These are phyloP conservation scores for Parasitella parasitica DNA, from an alignment of 371 early-diverging fungal genomes.

Conservation along the genomic window DNA sequence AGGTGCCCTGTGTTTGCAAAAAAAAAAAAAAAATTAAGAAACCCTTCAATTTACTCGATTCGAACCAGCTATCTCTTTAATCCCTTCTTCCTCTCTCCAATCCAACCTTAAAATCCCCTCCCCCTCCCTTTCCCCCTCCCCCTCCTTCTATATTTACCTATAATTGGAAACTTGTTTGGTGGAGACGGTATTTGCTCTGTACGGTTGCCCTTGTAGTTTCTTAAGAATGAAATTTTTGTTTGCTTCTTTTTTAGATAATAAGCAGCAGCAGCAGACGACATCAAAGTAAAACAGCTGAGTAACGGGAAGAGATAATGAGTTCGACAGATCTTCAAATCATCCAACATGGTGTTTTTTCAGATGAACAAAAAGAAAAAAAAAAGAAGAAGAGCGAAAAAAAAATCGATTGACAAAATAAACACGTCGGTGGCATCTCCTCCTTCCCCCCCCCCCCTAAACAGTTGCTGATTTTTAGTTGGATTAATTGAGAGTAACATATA, in stretches of 20 bases:
- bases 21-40: background rate
- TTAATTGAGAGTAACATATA: background rate
- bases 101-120: background rate
- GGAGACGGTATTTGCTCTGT: background rate
- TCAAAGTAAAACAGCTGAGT: background rate
- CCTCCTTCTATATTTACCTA: background rate
- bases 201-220: background rate
- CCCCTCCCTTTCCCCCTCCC: background rate
- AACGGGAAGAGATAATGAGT: background rate
- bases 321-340: background rate
- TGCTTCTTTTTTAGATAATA: background rate
- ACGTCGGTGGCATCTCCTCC: background rate
- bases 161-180: background rate
- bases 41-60: background rate
- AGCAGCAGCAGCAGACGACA: background rate
- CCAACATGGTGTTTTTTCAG: background rate
- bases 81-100: too few relatives aligned
- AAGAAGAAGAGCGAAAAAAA: background rate
- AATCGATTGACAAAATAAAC: background rate
- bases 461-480: background rate
- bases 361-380: background rate
- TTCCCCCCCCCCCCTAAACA: background rate
- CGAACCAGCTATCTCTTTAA: background rate
- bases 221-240: background rate
- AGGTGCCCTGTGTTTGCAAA: constrained; percentile 12